Conservation (phyloP, 768 basidiomycete genomes). For the Lyophyllum semitale region DNA sequence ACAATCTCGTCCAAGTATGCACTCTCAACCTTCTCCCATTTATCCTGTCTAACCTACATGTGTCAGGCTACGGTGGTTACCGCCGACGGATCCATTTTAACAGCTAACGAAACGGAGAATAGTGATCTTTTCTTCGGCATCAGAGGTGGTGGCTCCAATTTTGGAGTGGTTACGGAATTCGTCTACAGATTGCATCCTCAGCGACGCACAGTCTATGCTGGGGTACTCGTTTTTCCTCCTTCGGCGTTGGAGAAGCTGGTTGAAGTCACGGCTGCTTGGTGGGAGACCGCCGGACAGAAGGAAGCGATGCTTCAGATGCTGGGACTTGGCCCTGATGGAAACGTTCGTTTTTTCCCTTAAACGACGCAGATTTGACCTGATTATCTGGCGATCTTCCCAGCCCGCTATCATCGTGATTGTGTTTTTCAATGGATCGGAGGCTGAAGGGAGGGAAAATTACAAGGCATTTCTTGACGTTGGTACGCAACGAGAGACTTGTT, state of each 20-base stretch:
- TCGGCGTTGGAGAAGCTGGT: slow-evolving; percentile 31
- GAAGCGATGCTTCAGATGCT: slow-evolving; percentile 40
- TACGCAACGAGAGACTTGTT: too few relatives aligned
- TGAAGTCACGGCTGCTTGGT: slow-evolving; percentile 37
- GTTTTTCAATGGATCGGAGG: slow-evolving; percentile 56
- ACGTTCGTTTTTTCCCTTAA: too few relatives aligned
- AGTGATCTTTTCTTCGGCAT: slow-evolving; percentile 53
- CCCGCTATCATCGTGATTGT: slow-evolving; percentile 34
- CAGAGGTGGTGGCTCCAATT: slow-evolving; percentile 54
- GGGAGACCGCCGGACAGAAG: slow-evolving; percentile 32
- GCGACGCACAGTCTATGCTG: slow-evolving; percentile 45
- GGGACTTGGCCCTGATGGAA: slow-evolving; percentile 37
- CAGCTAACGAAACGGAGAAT: slow-evolving; percentile 31
- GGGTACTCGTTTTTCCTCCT: slow-evolving; percentile 36
- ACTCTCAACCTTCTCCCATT: neutral
- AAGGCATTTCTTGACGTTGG: slow-evolving; percentile 49
- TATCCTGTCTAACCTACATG: neutral
- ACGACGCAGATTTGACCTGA: too few relatives aligned
- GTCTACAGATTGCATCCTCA: slow-evolving; percentile 50
- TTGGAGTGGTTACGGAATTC: slow-evolving; percentile 59
- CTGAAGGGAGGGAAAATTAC: too few relatives aligned
- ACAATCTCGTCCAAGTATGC: slow-evolving; percentile 1
- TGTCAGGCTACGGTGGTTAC: neutral
- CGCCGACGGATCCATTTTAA: slow-evolving; percentile 12
- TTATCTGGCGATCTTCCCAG: too few relatives aligned